phyloP scores from a whole-genome alignment of 2,329 filamentous ascomycete genomes.

The Botrytis deweyae region DNA sequence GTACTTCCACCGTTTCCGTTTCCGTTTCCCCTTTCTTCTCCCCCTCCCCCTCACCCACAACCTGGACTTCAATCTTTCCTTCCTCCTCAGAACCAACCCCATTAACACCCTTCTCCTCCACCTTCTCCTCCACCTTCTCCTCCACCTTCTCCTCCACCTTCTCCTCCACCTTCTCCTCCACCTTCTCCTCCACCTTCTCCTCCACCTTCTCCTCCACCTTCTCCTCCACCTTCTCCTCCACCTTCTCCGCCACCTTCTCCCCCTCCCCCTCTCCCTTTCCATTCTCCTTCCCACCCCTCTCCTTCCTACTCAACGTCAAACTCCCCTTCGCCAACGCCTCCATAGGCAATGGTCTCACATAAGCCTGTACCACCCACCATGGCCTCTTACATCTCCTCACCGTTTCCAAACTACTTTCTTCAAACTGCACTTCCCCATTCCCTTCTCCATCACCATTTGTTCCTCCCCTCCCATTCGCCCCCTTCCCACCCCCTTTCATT shows the following conservation, averaged over 20 bases:
- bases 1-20: conserved; percentile 31
- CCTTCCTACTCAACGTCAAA: conserved; percentile 71
- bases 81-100: conserved; percentile 11
- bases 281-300: conserved; percentile 45
- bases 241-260: conserved; percentile 53
- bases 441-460: conserved; percentile 35
- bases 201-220: conserved; percentile 34
- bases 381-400: conserved; percentile 74
- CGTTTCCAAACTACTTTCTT: conserved; percentile 63
- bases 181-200: conserved; percentile 35
- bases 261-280: conserved; percentile 60
- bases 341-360: conserved; percentile 80
- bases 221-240: conserved; percentile 35
- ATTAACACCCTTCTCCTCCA: conserved; percentile 31
- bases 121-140: conserved; percentile 35
- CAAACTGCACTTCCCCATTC: conserved; percentile 35
- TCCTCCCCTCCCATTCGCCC: conserved; percentile 38
- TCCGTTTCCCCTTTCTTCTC: conserved; percentile 16
- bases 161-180: conserved; percentile 48
- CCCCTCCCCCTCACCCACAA: neutral
- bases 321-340: conserved; percentile 84
- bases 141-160: conserved; percentile 43
- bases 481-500: conserved; percentile 36
- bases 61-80: neutral
- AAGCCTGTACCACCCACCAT: conserved; percentile 88